A percentile compares a stretch with the other conserved stretches of the same genome.
phyloP scores from a whole-genome alignment of 768 basidiomycete species.

The Lactarius sp. region DNA sequence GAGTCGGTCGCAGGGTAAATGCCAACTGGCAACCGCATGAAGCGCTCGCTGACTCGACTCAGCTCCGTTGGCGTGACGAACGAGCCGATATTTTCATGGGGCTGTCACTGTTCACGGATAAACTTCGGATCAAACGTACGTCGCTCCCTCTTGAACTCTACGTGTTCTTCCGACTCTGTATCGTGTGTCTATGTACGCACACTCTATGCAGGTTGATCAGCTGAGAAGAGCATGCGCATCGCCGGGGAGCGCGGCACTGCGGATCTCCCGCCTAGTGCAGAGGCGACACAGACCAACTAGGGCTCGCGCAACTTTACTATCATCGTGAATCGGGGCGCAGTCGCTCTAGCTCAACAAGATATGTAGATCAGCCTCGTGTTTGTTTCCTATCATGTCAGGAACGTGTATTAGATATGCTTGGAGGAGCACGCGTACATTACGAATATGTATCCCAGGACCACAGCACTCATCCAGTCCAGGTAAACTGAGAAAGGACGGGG shows the following conservation, averaged over 20 bases:
- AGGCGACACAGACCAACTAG: constrained; percentile 38
- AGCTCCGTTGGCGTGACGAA: background rate
- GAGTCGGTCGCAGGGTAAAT: constrained; percentile 45
- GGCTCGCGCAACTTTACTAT: constrained; percentile 41
- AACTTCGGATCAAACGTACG: background rate
- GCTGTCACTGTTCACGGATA: constrained; percentile 13
- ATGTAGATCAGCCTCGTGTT: background rate
- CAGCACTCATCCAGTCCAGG: background rate
- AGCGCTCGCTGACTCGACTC: background rate
- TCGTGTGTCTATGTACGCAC: background rate
- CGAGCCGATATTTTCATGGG: constrained; percentile 3
- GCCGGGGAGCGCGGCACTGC: constrained; percentile 54
- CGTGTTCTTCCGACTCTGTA: background rate
- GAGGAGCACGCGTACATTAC: background rate
- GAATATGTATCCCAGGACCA: background rate
- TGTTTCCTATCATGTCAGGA: background rate
- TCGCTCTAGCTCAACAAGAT: background rate
- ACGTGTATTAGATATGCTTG: background rate
- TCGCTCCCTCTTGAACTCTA: background rate
- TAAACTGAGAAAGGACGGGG: background rate
- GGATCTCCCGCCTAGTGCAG: constrained; percentile 40
- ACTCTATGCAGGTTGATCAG: constrained; percentile 38
- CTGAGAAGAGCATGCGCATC: constrained; percentile 47
- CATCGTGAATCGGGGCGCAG: constrained; percentile 38
- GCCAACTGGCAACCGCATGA: background rate